Conservation (phyloP, 1,284 basidiomycete genomes). For the Neolentinus lepideus region DNA sequence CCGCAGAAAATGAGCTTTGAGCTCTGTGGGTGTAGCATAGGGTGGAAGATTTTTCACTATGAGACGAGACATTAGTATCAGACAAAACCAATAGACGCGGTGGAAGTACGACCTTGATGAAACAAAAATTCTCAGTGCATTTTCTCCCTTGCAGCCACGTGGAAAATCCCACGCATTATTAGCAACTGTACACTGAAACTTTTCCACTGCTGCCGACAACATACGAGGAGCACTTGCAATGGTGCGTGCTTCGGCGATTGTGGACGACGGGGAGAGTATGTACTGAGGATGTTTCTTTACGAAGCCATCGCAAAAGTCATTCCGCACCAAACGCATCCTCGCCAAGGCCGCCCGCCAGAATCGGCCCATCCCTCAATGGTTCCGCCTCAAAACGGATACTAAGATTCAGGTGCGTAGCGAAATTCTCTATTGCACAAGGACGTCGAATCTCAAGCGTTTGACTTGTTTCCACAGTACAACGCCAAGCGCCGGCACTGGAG, state of each 20-base stretch:
- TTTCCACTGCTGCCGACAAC: too few relatives aligned
- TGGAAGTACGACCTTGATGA: not conserved
- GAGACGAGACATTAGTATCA: constrained; percentile 71
- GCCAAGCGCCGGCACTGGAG: constrained; percentile 94
- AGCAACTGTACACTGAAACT: constrained; percentile 12
- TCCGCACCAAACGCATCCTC: constrained; percentile 94
- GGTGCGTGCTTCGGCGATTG: too few relatives aligned
- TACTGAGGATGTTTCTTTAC: not conserved
- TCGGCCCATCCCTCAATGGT: constrained; percentile 98
- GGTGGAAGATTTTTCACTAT: constrained; percentile 87
- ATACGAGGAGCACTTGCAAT: too few relatives aligned
- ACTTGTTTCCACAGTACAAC: constrained; percentile 58
- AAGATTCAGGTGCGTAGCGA: constrained; percentile 79
- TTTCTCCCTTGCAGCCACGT: not conserved
- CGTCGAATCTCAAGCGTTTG: not conserved
- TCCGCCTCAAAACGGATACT: constrained; percentile 93
- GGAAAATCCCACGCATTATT: constrained; percentile 8
- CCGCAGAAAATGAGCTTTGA: constrained; percentile 68
- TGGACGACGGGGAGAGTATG: not conserved
- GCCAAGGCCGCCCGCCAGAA: constrained; percentile 96
- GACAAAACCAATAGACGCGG: not conserved
- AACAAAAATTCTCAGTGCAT: not conserved
- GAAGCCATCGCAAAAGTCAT: constrained; percentile 97
- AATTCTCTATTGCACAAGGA: not conserved
- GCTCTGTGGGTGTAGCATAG: constrained; percentile 58